These are phyloP conservation scores for Rubia occidens DNA, from an alignment of 305 asterid species.

Conservation along the genomic window DNA sequence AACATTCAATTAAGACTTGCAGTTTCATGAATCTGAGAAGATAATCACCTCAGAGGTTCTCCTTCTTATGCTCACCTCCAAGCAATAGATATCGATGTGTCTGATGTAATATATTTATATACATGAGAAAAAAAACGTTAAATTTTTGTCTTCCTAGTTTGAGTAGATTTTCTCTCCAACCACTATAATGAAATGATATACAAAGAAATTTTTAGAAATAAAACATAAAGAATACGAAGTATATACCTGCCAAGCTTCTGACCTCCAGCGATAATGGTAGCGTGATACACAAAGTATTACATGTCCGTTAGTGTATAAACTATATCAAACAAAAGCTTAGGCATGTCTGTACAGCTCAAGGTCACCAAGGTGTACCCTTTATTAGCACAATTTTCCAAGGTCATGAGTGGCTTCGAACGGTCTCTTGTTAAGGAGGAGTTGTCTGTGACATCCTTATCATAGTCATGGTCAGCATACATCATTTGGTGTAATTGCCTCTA, in stretches of 20 bases:
- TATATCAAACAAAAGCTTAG: constrained; percentile 16
- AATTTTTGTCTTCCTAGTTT: neutral
- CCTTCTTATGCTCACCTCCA: constrained; percentile 83
- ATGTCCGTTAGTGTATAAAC: neutral
- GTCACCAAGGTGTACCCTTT: constrained; percentile 59
- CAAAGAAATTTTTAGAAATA: too few species aligned
- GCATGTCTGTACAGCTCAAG: constrained; percentile 61
- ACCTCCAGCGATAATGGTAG: constrained; percentile 2
- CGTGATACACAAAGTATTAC: neutral
- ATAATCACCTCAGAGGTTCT: constrained; percentile 55
- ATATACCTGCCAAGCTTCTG: neutral
- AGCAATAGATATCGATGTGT: constrained; percentile 72
- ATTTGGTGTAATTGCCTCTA: constrained; percentile 77
- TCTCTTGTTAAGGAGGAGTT: constrained; percentile 14
- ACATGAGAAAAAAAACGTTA: neutral
- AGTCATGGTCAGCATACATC: constrained; percentile 94
- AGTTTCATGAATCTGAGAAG: neutral
- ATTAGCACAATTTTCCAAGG: constrained; percentile 46
- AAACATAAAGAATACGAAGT: neutral
- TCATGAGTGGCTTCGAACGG: constrained; percentile 40
- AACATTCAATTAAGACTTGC: neutral
- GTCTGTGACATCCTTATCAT: constrained; percentile 32
- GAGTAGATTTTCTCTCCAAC: neutral
- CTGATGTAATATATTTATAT: constrained; percentile 38
- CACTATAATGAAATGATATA: neutral